phyloP scores from a whole-genome alignment of 2,329 filamentous ascomycete species.

The Cercospora zeae-maydis region DNA sequence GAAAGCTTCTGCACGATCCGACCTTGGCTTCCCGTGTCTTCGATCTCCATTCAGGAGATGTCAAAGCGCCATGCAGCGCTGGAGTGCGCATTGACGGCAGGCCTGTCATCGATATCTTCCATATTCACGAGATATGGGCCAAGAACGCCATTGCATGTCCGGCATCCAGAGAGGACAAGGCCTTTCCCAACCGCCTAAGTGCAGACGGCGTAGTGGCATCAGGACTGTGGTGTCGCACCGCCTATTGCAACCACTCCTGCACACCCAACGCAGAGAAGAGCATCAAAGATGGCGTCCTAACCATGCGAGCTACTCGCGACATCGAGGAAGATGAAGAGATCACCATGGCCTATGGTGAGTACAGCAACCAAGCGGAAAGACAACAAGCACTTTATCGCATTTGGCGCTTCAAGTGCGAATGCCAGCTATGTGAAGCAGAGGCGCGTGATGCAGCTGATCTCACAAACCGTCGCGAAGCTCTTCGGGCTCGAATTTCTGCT shows the following conservation, averaged over 20 bases:
- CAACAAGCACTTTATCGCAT: conserved; percentile 1
- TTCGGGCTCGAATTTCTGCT: not conserved
- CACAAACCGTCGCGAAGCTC: not conserved
- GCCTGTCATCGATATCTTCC: conserved; percentile 17
- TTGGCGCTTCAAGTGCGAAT: conserved; percentile 15
- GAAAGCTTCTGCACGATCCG: not conserved
- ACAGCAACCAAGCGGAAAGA: not conserved
- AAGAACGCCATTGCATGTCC: conserved; percentile 15
- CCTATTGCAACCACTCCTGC: conserved; percentile 21
- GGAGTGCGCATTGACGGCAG: conserved; percentile 7
- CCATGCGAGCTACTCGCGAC: conserved; percentile 9
- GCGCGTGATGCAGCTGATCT: not conserved
- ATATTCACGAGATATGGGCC: conserved; percentile 16
- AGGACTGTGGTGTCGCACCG: conserved; percentile 10
- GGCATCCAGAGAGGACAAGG: not conserved
- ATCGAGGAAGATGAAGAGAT: conserved; percentile 19
- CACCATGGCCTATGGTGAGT: conserved; percentile 15
- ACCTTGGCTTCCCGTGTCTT: conserved; percentile 6
- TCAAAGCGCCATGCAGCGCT: not conserved
- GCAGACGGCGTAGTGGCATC: not conserved
- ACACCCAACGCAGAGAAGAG: conserved; percentile 17
- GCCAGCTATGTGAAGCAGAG: conserved; percentile 8
- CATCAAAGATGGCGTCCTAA: conserved; percentile 15
- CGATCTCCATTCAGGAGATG: conserved; percentile 6
- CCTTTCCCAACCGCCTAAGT: conserved; percentile 8